Evolutionary conservation across 257 asterid genomes (phyloP).

Genomic region (Linderniella brevidens): DNA sequence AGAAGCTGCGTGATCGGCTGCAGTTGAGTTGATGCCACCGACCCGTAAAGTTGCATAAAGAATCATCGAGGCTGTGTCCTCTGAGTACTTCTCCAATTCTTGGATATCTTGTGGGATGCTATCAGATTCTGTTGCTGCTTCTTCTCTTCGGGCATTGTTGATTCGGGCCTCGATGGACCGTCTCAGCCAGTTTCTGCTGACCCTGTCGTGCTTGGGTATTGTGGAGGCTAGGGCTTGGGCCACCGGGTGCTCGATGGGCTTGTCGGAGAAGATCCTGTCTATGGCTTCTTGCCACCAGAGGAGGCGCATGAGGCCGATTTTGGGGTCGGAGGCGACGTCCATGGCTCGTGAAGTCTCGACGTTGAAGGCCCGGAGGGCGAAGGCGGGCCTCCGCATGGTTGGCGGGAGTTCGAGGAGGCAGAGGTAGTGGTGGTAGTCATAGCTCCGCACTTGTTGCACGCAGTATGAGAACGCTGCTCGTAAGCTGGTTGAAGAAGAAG

Average conservation of each 20-base stretch:
- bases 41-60: slow-evolving; percentile 79
- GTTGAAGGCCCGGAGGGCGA: slow-evolving; percentile 77
- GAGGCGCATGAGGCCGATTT: slow-evolving; percentile 86
- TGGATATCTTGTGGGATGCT: slow-evolving; percentile 32
- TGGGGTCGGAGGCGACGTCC: slow-evolving; percentile 93
- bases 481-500: slow-evolving; percentile 17
- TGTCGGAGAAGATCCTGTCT: slow-evolving; percentile 59
- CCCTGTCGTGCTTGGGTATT: slow-evolving; percentile 32
- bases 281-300: slow-evolving; percentile 96
- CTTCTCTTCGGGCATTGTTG: slow-evolving; percentile 59
- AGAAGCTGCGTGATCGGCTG: slow-evolving; percentile 93
- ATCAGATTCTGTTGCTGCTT: slow-evolving; percentile 14
- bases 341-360: slow-evolving; percentile 85
- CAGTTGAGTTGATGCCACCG: slow-evolving; percentile 55
- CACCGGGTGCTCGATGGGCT: slow-evolving; percentile 77
- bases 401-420: slow-evolving; percentile 96
- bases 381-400: slow-evolving; percentile 69
- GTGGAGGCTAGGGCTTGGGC: slow-evolving; percentile 65
- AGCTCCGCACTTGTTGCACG: slow-evolving; percentile 79
- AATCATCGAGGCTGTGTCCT: slow-evolving; percentile 72
- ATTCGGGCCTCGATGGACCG: slow-evolving; percentile 77
- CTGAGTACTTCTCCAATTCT: slow-evolving; percentile 69
- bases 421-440: slow-evolving; percentile 89
- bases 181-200: slow-evolving; percentile 73
- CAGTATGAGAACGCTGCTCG: slow-evolving; percentile 72